phyloP scores from a whole-genome alignment of 768 basidiomycete genomes.

The Macrolepiota albuminosa region DNA sequence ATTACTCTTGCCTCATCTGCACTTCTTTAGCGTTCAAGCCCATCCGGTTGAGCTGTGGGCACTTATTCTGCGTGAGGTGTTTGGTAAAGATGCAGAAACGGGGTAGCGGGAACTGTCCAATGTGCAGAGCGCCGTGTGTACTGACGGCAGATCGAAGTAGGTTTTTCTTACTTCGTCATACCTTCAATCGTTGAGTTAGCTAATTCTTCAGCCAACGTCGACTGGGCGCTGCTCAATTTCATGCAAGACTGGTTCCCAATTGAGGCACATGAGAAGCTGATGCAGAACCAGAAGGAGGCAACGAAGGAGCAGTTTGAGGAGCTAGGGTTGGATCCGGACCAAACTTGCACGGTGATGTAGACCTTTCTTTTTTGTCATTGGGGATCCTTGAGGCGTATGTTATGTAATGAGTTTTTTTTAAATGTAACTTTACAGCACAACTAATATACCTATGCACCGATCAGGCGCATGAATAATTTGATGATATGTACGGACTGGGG shows the following conservation, averaged over 20 bases:
- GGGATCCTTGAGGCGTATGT: neutral
- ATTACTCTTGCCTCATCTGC: constrained; percentile 88
- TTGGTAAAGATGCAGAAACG: constrained; percentile 91
- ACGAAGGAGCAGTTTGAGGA: constrained; percentile 63
- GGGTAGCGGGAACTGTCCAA: constrained; percentile 70
- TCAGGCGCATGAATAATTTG: too few relatives aligned
- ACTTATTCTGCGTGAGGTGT: constrained; percentile 75
- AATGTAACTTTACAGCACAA: neutral
- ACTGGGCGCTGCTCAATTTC: constrained; percentile 76
- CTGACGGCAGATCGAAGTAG: constrained; percentile 70
- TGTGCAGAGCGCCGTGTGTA: constrained; percentile 79
- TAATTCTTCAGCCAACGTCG: constrained; percentile 57
- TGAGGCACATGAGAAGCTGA: constrained; percentile 71
- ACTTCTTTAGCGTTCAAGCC: constrained; percentile 91
- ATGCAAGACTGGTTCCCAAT: constrained; percentile 92
- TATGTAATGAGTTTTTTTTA: neutral
- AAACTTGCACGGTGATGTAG: constrained; percentile 29
- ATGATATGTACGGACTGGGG: too few relatives aligned
- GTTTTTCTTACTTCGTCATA: constrained; percentile 21
- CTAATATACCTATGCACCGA: neutral
- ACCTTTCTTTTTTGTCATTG: neutral
- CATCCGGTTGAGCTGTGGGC: constrained; percentile 74
- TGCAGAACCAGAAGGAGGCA: constrained; percentile 72
- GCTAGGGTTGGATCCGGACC: constrained; percentile 51
- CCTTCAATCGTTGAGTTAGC: constrained; percentile 1